Evolutionary conservation across 345 rosid genomes (phyloP), one percentile per base, ranked within the genome.

Genomic region (Arabidopsis arenosa): DNA sequence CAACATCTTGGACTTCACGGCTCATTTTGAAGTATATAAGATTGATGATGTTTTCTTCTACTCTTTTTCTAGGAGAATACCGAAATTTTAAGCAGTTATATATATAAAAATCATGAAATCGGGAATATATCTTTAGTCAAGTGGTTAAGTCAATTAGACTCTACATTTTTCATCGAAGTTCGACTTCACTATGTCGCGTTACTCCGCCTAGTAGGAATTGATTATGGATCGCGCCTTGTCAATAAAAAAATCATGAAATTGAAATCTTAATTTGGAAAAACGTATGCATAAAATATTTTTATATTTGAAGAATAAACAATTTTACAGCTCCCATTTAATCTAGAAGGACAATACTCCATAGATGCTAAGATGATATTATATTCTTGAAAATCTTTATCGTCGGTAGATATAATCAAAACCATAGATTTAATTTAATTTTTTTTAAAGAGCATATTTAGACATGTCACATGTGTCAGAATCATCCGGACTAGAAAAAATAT

Each of bases 391-490:
- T 62, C 69, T 53, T 68, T 33, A 44, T 76, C 70, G 70, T 68
- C 69, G 57, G 80, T 76, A 69, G 80, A 76, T 40, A 68, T 40
- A 60, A 68, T 59, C 68, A 14, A 75, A 61, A 54, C 70, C 68
- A 51, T 52, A 17, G 62, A 75, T 68, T 75, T 60, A 15, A 9
- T 14, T 14, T 35, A 15, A 9, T 14, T 14, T 35, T 49, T 10
- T 10, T 18, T 61, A 45, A 47, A 54, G 65, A 54, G 43, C 65
- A 70, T 62, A 63, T 63, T 23, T 63, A 36, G 9, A 49, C 37
- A 75, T 67, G 73, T 59, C 66, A 62, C 17, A 41, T 41, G 66
- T 41, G 80, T 77, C 80, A 63, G 71, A 17, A 70, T 77, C 66
- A 37, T 47, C 45, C 60, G 58, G 49, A 77, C 80, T 55, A 77